Evolutionary conservation across 306 rosid species (phyloP), one percentile per base, ranked within the genome.

Genomic region (Castanea crenata): DNA sequence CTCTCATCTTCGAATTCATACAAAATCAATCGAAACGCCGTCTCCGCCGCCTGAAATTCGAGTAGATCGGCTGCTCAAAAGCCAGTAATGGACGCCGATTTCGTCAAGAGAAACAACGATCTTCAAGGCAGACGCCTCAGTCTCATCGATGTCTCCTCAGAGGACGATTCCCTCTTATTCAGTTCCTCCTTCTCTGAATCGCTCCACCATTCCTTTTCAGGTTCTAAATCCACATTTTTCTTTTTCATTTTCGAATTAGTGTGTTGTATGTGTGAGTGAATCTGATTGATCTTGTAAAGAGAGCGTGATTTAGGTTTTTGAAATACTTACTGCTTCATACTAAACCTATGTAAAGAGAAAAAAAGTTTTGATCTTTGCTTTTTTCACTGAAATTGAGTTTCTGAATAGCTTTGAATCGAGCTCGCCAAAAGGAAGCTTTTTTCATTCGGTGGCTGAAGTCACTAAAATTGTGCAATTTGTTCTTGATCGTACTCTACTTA

Each of bases 111-210:
- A 55, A 83, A 72, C 59, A 71, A 31, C 41, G 86, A 69, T 12
- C 80, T 68, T 75, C 90, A 83, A 25, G 76, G 71, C 46, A 87
- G 94, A 27, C 93, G 98, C 25, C 99, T 92, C 67, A 92, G 97
- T 71, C 89, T 95, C 76, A 90, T 95, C 83, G 99, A 95, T 61
- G 77, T 95, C 69, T 89, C 93, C 0, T 88, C 94, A 19, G 99
- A 95, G 21, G 99, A 95, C 55, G 99, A 95, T 84, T 95, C 97
- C 4, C 99, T 95, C 56, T 74, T 94, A 51, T 65, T 92, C 83
- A 81, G 74, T 49, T 85, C 90, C 44, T 29, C 77, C 35, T 56
- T 90, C 1, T 69, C 72, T 31, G 81, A 80, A 55, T 49, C 78
- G 49, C 76, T 64, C 56, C 54, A 64, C 72, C 69, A 25, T 58